Conservation (phyloP, 495 filamentous ascomycete species). For the Podospora comata region DNA sequence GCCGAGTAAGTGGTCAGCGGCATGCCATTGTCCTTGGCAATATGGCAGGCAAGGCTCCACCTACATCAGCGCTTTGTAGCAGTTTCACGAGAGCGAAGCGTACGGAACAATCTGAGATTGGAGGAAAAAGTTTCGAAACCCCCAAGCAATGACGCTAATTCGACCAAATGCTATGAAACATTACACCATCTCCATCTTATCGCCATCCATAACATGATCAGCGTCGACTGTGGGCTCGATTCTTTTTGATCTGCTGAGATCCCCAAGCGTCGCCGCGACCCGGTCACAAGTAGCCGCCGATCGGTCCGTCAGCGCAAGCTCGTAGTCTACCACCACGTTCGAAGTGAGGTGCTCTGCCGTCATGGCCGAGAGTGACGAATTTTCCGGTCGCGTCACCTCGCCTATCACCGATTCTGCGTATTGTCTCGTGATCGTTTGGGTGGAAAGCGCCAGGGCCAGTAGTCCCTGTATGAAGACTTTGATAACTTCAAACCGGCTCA, state of each 20-base stretch:
- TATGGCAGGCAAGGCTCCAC: not conserved
- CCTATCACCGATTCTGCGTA: not conserved
- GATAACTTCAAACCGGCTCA: not conserved
- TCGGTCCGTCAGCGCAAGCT: not conserved
- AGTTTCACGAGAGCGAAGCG: not conserved
- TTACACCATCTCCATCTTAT: not conserved
- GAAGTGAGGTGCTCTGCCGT: not conserved
- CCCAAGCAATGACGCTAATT: not conserved
- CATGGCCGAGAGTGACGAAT: not conserved
- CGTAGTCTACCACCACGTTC: not conserved
- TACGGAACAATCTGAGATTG: slow-evolving; percentile 3
- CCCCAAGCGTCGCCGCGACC: not conserved
- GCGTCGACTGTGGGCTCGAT: not conserved
- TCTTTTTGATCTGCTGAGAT: not conserved
- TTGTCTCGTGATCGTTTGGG: not conserved
- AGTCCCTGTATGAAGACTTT: not conserved
- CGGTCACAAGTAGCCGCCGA: not conserved
- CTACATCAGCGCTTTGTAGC: not conserved
- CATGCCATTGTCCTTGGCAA: not conserved
- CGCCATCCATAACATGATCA: not conserved
- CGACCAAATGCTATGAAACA: not conserved
- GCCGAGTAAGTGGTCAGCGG: not conserved
- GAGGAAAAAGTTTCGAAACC: not conserved
- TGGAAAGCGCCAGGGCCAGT: not conserved
- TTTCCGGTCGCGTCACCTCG: not conserved